A percentile compares a stretch with the other conserved stretches of the same genome.
Evolutionary conservation across 805 yeast species (phyloP).

Genomic region (Yarrowia hollandica): DNA sequence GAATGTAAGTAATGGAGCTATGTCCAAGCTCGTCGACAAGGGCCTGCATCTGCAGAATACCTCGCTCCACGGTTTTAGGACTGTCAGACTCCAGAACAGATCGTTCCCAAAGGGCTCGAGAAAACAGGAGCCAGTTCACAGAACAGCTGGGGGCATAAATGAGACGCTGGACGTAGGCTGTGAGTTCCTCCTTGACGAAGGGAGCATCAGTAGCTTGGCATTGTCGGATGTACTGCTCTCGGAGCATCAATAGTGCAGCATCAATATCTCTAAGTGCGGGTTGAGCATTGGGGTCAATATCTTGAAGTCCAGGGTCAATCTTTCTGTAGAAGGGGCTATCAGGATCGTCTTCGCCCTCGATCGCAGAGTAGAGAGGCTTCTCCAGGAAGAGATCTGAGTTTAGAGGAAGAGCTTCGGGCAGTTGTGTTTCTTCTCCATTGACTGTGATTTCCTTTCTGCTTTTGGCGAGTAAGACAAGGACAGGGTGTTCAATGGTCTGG

Average conservation of each 20-base stretch:
- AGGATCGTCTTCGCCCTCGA: constrained; percentile 11
- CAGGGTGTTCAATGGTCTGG: constrained; percentile 70
- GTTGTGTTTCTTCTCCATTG: constrained; percentile 17
- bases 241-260: constrained; percentile 67
- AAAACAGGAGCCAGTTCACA: constrained; percentile 74
- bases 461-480: constrained; percentile 74
- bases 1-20: constrained; percentile 51
- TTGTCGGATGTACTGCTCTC: constrained; percentile 61
- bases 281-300: constrained; percentile 77
- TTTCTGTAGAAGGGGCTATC: constrained; percentile 35
- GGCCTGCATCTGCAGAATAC: constrained; percentile 88
- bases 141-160: constrained; percentile 51
- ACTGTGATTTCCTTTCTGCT: constrained; percentile 35
- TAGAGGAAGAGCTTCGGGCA: constrained; percentile 48
- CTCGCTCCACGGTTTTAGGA: constrained; percentile 89
- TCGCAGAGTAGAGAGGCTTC: constrained; percentile 58
- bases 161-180: constrained; percentile 72
- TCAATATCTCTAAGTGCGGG: constrained; percentile 73
- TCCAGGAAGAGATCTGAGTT: constrained; percentile 79
- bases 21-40: constrained; percentile 85
- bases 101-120: constrained; percentile 86
- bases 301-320: constrained; percentile 42
- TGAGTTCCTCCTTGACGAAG: constrained; percentile 77
- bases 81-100: constrained; percentile 77
- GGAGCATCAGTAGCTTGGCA: constrained; percentile 71